Evolutionary conservation across 768 basidiomycete species (phyloP).

Genomic region (Hortiboletus campestris): DNA sequence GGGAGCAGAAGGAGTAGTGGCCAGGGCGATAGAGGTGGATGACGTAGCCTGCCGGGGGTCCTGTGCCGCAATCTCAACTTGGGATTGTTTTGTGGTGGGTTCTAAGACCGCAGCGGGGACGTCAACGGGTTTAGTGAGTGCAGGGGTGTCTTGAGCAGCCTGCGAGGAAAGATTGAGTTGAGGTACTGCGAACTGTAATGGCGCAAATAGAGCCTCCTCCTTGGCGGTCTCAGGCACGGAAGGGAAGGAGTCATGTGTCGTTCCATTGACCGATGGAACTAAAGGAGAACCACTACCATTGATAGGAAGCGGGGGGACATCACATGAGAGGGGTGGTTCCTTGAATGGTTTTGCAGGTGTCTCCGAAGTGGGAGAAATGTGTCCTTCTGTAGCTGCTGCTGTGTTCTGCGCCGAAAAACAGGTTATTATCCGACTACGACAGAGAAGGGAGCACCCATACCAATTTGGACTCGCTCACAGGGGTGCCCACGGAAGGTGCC

Average conservation of each 20-base stretch:
- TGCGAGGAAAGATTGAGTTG: not conserved
- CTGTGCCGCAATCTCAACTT: not conserved
- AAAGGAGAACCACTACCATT: slow-evolving; percentile 32
- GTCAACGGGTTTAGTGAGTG: not conserved
- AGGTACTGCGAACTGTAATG: not conserved
- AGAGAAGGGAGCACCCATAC: slow-evolving; percentile 5
- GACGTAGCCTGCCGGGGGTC: not conserved
- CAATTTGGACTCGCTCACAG: slow-evolving; percentile 21
- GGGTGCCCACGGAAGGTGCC: slow-evolving; percentile 35
- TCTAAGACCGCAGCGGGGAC: not conserved
- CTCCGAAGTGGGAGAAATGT: slow-evolving; percentile 4
- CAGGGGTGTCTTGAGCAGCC: not conserved
- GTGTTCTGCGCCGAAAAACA: slow-evolving; percentile 15
- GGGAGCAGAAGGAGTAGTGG: slow-evolving; percentile 21
- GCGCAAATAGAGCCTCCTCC: not conserved
- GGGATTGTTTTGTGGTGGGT: not conserved
- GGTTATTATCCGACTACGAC: not conserved
- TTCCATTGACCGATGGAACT: slow-evolving; percentile 9
- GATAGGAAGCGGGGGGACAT: slow-evolving; percentile 37
- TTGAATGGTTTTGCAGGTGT: not conserved
- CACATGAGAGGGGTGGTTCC: slow-evolving; percentile 8
- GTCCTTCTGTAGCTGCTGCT: slow-evolving; percentile 20
- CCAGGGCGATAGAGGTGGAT: not conserved
- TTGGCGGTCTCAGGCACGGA: not conserved
- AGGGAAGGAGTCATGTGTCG: slow-evolving; percentile 5